These are phyloP conservation scores for Pestalotiopsis sp. DNA, from an alignment of 2,329 filamentous ascomycete genomes.

Conservation along the genomic window DNA sequence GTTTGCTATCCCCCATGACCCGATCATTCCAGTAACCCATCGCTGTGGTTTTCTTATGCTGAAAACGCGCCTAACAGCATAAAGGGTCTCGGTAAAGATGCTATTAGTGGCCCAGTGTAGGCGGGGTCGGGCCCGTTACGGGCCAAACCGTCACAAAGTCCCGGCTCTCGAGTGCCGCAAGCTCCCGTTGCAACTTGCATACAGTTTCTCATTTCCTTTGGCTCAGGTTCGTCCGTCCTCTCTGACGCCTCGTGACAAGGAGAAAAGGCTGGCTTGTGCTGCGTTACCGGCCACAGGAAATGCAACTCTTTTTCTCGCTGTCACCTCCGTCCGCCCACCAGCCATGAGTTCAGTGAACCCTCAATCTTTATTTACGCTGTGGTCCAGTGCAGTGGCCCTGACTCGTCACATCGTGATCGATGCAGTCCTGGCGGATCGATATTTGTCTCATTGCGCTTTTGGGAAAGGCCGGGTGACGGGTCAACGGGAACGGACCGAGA, in stretches of 20 bases:
- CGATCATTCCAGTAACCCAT: background rate
- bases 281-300: background rate
- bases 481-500: background rate
- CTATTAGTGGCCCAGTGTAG: background rate
- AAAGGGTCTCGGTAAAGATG: background rate
- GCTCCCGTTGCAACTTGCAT: background rate
- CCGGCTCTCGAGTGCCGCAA: too few relatives aligned
- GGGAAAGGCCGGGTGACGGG: background rate
- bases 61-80: background rate
- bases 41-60: background rate
- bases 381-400: background rate
- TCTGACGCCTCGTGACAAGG: background rate
- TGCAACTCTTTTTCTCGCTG: background rate
- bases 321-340: background rate
- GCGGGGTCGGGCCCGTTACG: background rate
- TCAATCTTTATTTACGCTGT: background rate
- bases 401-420: background rate
- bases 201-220: background rate
- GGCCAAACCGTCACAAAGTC: background rate
- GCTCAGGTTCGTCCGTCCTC: background rate
- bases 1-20: background rate
- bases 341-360: background rate
- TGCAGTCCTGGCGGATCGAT: background rate
- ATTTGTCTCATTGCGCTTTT: background rate
- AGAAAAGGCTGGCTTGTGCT: background rate